phyloP scores from a whole-genome alignment of 2,329 filamentous ascomycete genomes.

The Setomelanomma holmii region DNA sequence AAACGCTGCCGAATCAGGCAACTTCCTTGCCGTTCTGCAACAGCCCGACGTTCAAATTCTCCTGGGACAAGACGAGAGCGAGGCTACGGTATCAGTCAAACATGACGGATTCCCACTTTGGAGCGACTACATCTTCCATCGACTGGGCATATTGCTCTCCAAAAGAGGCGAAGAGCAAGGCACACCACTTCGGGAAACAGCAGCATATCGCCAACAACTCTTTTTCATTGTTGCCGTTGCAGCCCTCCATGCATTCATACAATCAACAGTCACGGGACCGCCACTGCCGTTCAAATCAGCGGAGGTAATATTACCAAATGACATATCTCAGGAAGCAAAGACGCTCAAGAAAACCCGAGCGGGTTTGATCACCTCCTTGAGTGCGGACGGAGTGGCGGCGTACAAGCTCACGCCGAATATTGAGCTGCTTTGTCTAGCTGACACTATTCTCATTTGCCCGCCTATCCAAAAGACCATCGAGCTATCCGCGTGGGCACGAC shows the following conservation, averaged over 20 bases:
- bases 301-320: conserved; percentile 58
- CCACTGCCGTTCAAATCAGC: conserved; percentile 68
- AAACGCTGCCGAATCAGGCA: conserved; percentile 50
- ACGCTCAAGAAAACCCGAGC: conserved; percentile 52
- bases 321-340: conserved; percentile 47
- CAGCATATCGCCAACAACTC: conserved; percentile 50
- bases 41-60: conserved; percentile 49
- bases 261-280: conserved; percentile 87
- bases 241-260: conserved; percentile 79
- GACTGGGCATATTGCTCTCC: conserved; percentile 48
- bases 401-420: conserved; percentile 85
- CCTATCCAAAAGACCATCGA: conserved; percentile 54
- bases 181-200: conserved; percentile 34
- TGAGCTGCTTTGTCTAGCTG: conserved; percentile 82
- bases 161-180: conserved; percentile 35
- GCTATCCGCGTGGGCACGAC: conserved; percentile 65
- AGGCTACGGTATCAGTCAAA: conserved; percentile 38
- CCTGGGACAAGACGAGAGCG: conserved; percentile 49
- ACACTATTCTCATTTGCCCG: conserved; percentile 62
- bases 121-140: conserved; percentile 56
- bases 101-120: conserved; percentile 48
- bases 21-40: conserved; percentile 51
- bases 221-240: conserved; percentile 68
- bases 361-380: conserved; percentile 72
- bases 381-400: conserved; percentile 83